Base-by-base conservation (phyloP, 2,329 filamentous ascomycete species). In the Biscogniauxia mediterranea region DNA sequence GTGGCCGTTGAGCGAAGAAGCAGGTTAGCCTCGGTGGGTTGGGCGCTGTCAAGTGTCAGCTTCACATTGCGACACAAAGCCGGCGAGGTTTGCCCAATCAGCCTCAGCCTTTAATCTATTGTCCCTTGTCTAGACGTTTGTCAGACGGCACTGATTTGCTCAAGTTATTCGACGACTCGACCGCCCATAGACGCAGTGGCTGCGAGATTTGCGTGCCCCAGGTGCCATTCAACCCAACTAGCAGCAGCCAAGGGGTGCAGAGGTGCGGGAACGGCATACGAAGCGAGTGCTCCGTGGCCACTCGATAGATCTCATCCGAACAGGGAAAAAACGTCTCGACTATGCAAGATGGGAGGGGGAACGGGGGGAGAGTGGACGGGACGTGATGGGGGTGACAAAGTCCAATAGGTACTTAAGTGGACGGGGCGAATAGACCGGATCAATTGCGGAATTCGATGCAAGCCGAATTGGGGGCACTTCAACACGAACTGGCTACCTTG, bases 221-320 rank as follows among this genome's bases (percentile, higher is more conserved):
- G 19, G 15, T 49, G 49, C 50, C 52, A 26, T 52, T 49, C 25
- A 54, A 52, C 32, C 32, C 52, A 59, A 38, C 54, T 42, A 32
- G 55, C 61, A 58, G 57, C 54, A 58, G 58, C 61, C 46, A 52
- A 58, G 19, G 50, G 54, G 57, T n/a, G 38, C 55, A n/a, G 26
- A 55, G 57, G 53, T 49, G 58, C 54, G 52, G 56, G 59, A 61
- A 52, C 55, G 59, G 55, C 63, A 54, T 42, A 56, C 50, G 50
- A 59, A 57, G 59, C 42, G 51, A 58, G 50, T 60, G 54, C 59
- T 55, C 55, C 54, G 46, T 51, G 52, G 60, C 60, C 50, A 55
- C 63, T 64, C 58, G 61, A 58, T 56, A 56, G 61, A 53, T 57
- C 49, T 42, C 38, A 60, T 54, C 64, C 60, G 61, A 58, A 46